Evolutionary conservation across 345 rosid genomes (phyloP).

Genomic region (Firmiana major): DNA sequence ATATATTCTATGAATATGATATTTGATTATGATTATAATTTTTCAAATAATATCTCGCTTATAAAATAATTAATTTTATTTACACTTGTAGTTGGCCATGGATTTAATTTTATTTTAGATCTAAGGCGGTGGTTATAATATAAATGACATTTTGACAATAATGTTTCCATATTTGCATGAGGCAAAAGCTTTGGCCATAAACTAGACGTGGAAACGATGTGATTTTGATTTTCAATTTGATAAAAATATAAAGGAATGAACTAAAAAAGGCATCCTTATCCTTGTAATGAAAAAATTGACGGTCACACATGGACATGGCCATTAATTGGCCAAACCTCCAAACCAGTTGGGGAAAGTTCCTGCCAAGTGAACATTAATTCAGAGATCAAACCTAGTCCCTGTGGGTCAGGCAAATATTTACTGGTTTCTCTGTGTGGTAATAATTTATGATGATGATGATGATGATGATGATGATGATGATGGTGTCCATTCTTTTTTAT

Average conservation of each 20-base stretch:
- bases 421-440: not conserved
- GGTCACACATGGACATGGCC: not conserved
- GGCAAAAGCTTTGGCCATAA: not conserved
- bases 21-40: too few species aligned
- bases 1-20: too few species aligned
- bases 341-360: not conserved
- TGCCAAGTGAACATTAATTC: not conserved
- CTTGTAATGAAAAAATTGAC: not conserved
- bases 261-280: too few species aligned
- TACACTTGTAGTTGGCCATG: too few species aligned
- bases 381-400: not conserved
- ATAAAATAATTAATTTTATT: too few species aligned
- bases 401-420: not conserved
- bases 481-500: too few species aligned
- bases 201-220: not conserved
- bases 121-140: too few species aligned
- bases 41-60: too few species aligned
- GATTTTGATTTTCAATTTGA: not conserved
- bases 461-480: not conserved
- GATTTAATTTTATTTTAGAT: too few species aligned
- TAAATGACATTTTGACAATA: not conserved
- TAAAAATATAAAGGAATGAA: not conserved
- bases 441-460: not conserved
- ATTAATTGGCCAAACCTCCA: constrained; percentile 2
- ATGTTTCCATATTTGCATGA: not conserved